Percentiles rank a stretch among this genome's conserved stretches.
Evolutionary conservation across 1,139 yeast genomes (phyloP).

Genomic region (Protomyces macrosporus): DNA sequence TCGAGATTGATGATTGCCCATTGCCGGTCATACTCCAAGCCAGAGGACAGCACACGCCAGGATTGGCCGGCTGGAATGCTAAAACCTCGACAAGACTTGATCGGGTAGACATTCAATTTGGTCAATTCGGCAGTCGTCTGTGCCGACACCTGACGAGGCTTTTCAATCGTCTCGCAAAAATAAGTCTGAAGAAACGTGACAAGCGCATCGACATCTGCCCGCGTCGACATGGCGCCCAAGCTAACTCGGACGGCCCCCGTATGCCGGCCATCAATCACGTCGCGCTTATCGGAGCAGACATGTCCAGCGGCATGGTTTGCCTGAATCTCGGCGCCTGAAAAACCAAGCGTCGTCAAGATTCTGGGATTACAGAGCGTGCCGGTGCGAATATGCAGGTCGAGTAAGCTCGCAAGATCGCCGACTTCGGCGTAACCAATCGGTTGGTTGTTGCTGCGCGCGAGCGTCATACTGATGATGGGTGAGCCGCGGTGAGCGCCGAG

Average conservation of each 20-base stretch:
- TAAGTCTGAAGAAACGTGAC: slow-evolving; percentile 35
- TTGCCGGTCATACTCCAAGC: slow-evolving; percentile 42
- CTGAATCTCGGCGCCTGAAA: slow-evolving; percentile 34
- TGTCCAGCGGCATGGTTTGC: slow-evolving; percentile 40
- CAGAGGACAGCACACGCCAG: slow-evolving; percentile 38
- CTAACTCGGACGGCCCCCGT: slow-evolving; percentile 45
- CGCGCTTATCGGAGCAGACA: slow-evolving; percentile 43
- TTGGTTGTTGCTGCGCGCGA: slow-evolving; percentile 35
- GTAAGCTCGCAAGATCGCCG: slow-evolving; percentile 38
- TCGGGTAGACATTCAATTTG: slow-evolving; percentile 39
- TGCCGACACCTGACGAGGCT: background rate
- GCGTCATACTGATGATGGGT: slow-evolving; percentile 42
- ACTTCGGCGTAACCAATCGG: slow-evolving; percentile 43
- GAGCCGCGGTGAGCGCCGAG: slow-evolving; percentile 35
- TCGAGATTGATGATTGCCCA: slow-evolving; percentile 38
- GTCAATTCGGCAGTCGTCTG: slow-evolving; percentile 4
- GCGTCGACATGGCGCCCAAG: slow-evolving; percentile 42
- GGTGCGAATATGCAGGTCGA: slow-evolving; percentile 40
- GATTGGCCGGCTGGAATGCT: slow-evolving; percentile 33
- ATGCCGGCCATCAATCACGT: slow-evolving; percentile 39
- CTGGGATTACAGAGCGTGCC: slow-evolving; percentile 46
- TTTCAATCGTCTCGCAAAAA: slow-evolving; percentile 32
- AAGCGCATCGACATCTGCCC: slow-evolving; percentile 35
- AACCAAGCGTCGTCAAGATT: slow-evolving; percentile 32
- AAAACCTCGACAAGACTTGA: slow-evolving; percentile 44